Conservation (phyloP, 306 rosid genomes). For the Casuarina equisetifolia region DNA sequence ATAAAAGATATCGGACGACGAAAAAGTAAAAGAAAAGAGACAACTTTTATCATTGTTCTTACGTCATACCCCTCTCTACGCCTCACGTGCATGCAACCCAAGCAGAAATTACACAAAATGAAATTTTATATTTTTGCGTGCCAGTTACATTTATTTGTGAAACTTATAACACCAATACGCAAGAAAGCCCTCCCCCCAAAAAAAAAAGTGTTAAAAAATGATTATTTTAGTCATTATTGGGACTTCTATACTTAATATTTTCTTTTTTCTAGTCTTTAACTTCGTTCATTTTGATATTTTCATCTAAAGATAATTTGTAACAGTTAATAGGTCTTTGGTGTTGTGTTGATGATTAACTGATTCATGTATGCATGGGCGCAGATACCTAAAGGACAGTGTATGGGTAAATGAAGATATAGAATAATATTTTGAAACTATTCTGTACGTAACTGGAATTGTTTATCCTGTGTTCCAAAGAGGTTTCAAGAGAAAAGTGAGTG, state of each 20-base stretch:
- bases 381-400: conserved; percentile 6
- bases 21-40: conserved; percentile 73
- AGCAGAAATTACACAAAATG: conserved; percentile 34
- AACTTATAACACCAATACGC: too few species aligned
- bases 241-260: too few species aligned
- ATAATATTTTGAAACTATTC: not conserved
- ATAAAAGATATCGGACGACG: conserved; percentile 80
- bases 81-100: conserved; percentile 87
- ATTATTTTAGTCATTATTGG: too few species aligned
- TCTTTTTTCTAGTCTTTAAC: not conserved
- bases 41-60: conserved; percentile 69
- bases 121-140: not conserved
- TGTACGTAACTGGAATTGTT: conserved; percentile 18
- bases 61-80: conserved; percentile 55
- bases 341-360: too few species aligned
- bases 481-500: conserved; percentile 35
- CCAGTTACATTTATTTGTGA: too few species aligned
- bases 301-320: too few species aligned
- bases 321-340: too few species aligned
- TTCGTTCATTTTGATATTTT: not conserved
- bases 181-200: too few species aligned
- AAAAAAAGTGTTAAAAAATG: too few species aligned
- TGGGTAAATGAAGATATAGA: not conserved
- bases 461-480: conserved; percentile 8
- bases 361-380: not conserved